phyloP scores from a whole-genome alignment of 2,329 filamentous ascomycete genomes.

The Aureobasidium sp. region DNA sequence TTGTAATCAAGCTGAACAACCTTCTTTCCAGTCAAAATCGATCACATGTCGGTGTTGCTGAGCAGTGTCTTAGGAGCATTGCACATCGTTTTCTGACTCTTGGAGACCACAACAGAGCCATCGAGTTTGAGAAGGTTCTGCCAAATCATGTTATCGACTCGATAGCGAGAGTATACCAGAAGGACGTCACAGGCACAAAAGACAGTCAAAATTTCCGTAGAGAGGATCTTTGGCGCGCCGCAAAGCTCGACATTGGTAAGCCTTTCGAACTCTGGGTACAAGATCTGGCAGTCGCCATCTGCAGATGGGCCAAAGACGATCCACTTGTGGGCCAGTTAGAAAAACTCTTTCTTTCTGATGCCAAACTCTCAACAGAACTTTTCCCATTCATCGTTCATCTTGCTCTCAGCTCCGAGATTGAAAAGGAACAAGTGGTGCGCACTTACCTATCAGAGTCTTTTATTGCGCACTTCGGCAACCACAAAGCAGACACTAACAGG shows the following conservation, averaged over 20 bases:
- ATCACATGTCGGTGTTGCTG: constrained; percentile 38
- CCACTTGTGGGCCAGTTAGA: constrained; percentile 61
- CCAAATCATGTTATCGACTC: constrained; percentile 22
- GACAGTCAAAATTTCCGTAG: constrained; percentile 1
- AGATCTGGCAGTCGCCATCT: constrained; percentile 27
- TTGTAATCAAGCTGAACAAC: neutral
- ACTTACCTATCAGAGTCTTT: constrained; percentile 59
- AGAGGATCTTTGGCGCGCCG: constrained; percentile 18
- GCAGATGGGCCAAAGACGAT: constrained; percentile 52
- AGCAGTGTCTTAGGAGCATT: constrained; percentile 30
- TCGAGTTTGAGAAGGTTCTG: constrained; percentile 26
- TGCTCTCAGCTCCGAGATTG: constrained; percentile 62
- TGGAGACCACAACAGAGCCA: constrained; percentile 19
- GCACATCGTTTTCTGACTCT: constrained; percentile 18
- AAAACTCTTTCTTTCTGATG: neutral
- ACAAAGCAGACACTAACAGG: constrained; percentile 43
- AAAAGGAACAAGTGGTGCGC: constrained; percentile 54
- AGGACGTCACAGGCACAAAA: constrained; percentile 13
- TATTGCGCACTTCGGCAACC: constrained; percentile 53
- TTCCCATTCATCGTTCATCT: constrained; percentile 68
- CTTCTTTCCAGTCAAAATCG: constrained; percentile 29
- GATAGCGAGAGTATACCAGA: constrained; percentile 23
- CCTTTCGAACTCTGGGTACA: constrained; percentile 23
- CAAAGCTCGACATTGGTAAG: constrained; percentile 15
- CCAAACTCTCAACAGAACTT: constrained; percentile 6